Evolutionary conservation across 202 grass and related monocot species (phyloP).

Genomic region (Tripidium arundinaceum): DNA sequence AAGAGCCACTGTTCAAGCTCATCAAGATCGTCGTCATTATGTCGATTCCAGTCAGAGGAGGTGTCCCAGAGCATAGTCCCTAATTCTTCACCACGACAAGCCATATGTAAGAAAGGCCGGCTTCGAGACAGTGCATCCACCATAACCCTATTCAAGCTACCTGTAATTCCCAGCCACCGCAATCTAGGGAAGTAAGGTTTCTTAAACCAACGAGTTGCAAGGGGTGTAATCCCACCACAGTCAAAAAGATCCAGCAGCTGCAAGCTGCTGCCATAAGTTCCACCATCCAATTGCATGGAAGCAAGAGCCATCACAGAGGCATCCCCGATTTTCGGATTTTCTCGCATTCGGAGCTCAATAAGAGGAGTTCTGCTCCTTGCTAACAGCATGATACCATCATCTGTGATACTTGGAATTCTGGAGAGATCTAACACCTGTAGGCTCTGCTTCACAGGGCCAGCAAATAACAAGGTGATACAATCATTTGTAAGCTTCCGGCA

Average conservation of each 20-base stretch:
- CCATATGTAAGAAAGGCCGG: slow-evolving; percentile 76
- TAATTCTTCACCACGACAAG: slow-evolving; percentile 75
- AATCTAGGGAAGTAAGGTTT: slow-evolving; percentile 87
- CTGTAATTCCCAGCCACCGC: slow-evolving; percentile 76
- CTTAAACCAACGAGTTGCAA: slow-evolving; percentile 90
- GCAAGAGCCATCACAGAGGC: slow-evolving; percentile 84
- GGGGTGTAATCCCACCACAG: slow-evolving; percentile 69
- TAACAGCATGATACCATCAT: slow-evolving; percentile 70
- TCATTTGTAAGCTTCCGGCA: slow-evolving; percentile 80
- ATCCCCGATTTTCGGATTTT: slow-evolving; percentile 75
- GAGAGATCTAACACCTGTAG: slow-evolving; percentile 80
- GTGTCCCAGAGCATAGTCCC: slow-evolving; percentile 53
- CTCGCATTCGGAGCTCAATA: slow-evolving; percentile 66
- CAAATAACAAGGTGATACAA: slow-evolving; percentile 59
- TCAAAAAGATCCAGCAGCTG: slow-evolving; percentile 76
- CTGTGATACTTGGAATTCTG: slow-evolving; percentile 59
- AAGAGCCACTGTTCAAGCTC: slow-evolving; percentile 84
- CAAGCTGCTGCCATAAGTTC: slow-evolving; percentile 63
- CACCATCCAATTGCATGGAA: slow-evolving; percentile 88
- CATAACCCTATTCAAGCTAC: slow-evolving; percentile 85
- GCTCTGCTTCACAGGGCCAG: slow-evolving; percentile 52
- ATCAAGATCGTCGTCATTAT: slow-evolving; percentile 67
- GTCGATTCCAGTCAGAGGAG: slow-evolving; percentile 57
- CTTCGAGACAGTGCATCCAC: slow-evolving; percentile 71
- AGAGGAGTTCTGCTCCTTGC: slow-evolving; percentile 61